Evolutionary conservation across 2,329 filamentous ascomycete species (phyloP).

Genomic region (Cadophora malorum): DNA sequence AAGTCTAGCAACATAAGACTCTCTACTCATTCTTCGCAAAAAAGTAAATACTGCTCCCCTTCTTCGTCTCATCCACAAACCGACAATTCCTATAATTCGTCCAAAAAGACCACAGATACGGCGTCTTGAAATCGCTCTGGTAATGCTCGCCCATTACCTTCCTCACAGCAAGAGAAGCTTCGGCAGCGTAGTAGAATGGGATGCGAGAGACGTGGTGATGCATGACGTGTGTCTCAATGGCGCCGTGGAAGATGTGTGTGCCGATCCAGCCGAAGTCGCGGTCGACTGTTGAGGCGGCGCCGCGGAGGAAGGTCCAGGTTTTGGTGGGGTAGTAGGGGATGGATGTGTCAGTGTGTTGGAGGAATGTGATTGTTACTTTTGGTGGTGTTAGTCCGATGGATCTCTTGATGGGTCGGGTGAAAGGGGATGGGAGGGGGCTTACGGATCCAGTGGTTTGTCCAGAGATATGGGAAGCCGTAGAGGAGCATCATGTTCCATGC

Average conservation of each 20-base stretch:
- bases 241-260: conserved; percentile 66
- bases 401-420: neutral
- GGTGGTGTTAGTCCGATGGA: conserved; percentile 35
- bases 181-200: conserved; percentile 63
- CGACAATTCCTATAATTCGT: conserved; percentile 39
- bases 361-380: conserved; percentile 74
- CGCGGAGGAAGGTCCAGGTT: conserved; percentile 65
- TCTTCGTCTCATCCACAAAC: conserved; percentile 42
- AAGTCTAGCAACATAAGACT: too few species aligned
- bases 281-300: conserved; percentile 66
- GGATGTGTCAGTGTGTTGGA: conserved; percentile 70
- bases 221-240: conserved; percentile 66
- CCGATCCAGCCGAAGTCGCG: conserved; percentile 68
- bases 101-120: conserved; percentile 43
- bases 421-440: conserved; percentile 43
- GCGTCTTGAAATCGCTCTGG: conserved; percentile 47
- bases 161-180: conserved; percentile 61
- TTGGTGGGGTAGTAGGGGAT: conserved; percentile 64
- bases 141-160: conserved; percentile 61
- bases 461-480: conserved; percentile 71
- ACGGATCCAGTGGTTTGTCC: conserved; percentile 74
- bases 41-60: conserved; percentile 36
- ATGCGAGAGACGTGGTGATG: conserved; percentile 67
- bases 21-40: conserved; percentile 34
- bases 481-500: conserved; percentile 61